phyloP scores from a whole-genome alignment of 208 protist species.

The Leishmania martiniquensis region DNA sequence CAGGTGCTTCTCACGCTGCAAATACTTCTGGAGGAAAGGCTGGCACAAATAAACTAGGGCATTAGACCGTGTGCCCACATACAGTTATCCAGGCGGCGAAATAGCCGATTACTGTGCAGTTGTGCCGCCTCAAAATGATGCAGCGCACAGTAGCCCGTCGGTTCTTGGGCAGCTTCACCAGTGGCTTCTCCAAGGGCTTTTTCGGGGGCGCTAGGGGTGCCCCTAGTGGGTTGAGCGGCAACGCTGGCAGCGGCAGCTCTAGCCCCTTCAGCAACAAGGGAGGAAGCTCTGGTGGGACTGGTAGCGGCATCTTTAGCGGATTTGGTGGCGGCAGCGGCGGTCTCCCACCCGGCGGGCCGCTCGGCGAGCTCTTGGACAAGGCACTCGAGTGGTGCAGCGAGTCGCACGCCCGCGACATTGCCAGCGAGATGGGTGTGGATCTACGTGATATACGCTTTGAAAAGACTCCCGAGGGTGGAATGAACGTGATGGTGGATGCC shows the following conservation, averaged over 20 bases:
- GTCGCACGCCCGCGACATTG: slow-evolving; percentile 81
- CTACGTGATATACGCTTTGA: slow-evolving; percentile 81
- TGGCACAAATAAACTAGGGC: background rate
- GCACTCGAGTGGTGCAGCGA: slow-evolving; percentile 88
- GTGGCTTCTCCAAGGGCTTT: slow-evolving; percentile 59
- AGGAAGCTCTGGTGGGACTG: slow-evolving; percentile 1
- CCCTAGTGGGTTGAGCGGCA: slow-evolving; percentile 4
- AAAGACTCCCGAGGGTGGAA: slow-evolving; percentile 66
- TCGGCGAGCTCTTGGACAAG: slow-evolving; percentile 79
- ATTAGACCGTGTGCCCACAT: background rate
- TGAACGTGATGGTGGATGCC: slow-evolving; percentile 85
- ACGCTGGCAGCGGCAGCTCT: slow-evolving; percentile 19
- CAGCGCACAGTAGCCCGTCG: slow-evolving; percentile 33
- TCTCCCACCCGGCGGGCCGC: slow-evolving; percentile 41
- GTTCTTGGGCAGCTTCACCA: slow-evolving; percentile 47
- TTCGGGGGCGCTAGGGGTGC: slow-evolving; percentile 19
- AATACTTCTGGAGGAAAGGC: background rate
- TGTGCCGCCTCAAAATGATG: slow-evolving; percentile 17
- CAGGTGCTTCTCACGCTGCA: background rate
- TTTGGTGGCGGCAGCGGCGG: slow-evolving; percentile 26
- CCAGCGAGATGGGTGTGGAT: slow-evolving; percentile 71
- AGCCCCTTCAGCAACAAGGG: slow-evolving; percentile 24
- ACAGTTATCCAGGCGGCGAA: background rate
- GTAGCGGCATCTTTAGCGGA: background rate
- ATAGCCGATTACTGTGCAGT: background rate